These are phyloP conservation scores for Micromonas commoda DNA, from an alignment of 139 green algal genomes.

Conservation along the genomic window DNA sequence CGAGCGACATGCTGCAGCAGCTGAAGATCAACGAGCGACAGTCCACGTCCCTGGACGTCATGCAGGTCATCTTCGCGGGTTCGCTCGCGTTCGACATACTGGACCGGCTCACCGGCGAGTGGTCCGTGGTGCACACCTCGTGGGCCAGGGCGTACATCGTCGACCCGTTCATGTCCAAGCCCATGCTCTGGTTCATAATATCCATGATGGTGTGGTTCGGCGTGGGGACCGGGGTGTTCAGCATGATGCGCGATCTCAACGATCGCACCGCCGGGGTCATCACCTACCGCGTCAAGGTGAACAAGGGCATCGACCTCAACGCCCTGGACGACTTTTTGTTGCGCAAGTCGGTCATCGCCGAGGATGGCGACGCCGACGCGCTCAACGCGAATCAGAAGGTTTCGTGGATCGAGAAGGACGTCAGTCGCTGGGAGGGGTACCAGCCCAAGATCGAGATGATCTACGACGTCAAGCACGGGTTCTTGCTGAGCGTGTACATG, in stretches of 20 bases:
- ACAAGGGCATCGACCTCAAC: constrained; percentile 23
- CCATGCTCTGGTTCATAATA: constrained; percentile 27
- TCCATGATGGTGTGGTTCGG: constrained; percentile 15
- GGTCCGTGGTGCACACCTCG: constrained; percentile 24
- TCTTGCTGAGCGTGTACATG: constrained; percentile 22
- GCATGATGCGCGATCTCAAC: constrained; percentile 8
- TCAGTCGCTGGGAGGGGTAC: constrained; percentile 26
- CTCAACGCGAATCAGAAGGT: constrained; percentile 11
- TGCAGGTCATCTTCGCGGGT: constrained; percentile 27
- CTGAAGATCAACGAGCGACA: constrained; percentile 24
- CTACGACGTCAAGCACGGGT: constrained; percentile 29
- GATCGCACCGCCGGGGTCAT: constrained; percentile 21
- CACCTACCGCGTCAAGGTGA: constrained; percentile 30
- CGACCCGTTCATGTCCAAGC: constrained; percentile 30
- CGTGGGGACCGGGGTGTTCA: constrained; percentile 8
- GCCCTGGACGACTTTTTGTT: constrained; percentile 23
- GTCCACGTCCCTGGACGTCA: constrained; percentile 20
- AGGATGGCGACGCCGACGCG: constrained; percentile 24
- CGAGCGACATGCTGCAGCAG: constrained; percentile 24
- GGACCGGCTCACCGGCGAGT: constrained; percentile 30
- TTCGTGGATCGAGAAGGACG: constrained; percentile 17
- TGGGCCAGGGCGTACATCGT: constrained; percentile 28
- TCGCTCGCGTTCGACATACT: constrained; percentile 29
- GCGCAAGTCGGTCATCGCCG: constrained; percentile 11
- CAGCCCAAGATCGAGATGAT: constrained; percentile 25